Evolutionary conservation across 768 basidiomycete species (phyloP).

Genomic region (Boletus subcaerulescens): DNA sequence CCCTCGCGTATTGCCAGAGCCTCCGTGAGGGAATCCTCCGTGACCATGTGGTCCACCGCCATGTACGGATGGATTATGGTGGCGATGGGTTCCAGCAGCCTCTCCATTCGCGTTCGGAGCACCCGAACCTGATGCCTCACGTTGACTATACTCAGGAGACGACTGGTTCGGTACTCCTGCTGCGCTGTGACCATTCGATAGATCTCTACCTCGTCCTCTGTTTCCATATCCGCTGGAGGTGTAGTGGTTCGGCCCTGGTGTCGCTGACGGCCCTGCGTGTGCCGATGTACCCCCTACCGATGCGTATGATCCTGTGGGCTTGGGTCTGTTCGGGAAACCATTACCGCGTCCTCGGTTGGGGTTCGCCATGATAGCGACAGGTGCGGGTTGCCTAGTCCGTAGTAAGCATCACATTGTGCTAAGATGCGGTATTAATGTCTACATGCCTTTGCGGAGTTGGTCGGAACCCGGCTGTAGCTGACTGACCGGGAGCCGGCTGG

Average conservation of each 20-base stretch:
- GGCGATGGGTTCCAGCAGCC: not conserved
- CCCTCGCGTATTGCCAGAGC: constrained; percentile 26
- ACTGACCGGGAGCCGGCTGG: constrained; percentile 52
- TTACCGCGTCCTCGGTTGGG: constrained; percentile 50
- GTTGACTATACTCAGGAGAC: not conserved
- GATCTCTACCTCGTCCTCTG: constrained; percentile 10
- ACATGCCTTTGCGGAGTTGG: constrained; percentile 41
- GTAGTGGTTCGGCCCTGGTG: not conserved
- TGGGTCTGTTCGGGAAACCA: constrained; percentile 14
- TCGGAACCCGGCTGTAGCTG: constrained; percentile 61
- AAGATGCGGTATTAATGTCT: not conserved
- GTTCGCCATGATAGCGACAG: constrained; percentile 74
- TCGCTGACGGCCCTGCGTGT: not conserved
- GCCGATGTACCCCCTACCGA: constrained; percentile 1
- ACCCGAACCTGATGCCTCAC: not conserved
- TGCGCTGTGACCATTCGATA: constrained; percentile 6
- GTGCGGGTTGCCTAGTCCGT: constrained; percentile 32
- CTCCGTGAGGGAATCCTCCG: constrained; percentile 27
- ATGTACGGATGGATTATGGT: constrained; percentile 21
- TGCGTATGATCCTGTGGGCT: constrained; percentile 8
- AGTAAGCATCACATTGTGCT: not conserved
- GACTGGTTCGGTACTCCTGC: not conserved
- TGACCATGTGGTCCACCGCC: constrained; percentile 28
- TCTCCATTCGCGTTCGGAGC: constrained; percentile 4
- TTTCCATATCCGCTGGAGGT: not conserved